These are phyloP conservation scores for Solanum chacoense DNA, from an alignment of 305 asterid species.

Conservation along the genomic window DNA sequence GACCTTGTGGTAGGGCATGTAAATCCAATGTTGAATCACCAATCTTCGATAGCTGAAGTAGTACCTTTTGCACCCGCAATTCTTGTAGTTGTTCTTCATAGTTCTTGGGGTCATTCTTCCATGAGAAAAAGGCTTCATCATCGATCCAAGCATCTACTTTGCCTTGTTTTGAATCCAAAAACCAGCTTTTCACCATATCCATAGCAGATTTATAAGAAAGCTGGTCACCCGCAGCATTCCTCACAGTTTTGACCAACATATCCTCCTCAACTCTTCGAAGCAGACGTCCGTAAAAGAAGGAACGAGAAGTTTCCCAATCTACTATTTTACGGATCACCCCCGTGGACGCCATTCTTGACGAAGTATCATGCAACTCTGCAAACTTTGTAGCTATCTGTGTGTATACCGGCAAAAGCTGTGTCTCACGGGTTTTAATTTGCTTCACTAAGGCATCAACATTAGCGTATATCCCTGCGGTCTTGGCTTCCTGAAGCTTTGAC, in stretches of 20 bases:
- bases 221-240: conserved; percentile 70
- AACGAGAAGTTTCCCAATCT: conserved; percentile 66
- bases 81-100: conserved; percentile 61
- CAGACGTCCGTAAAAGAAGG: conserved; percentile 66
- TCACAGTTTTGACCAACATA: conserved; percentile 44
- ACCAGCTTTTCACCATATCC: conserved; percentile 62
- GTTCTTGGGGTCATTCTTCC: conserved; percentile 65
- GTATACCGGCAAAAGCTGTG: conserved; percentile 78
- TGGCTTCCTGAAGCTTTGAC: conserved; percentile 41
- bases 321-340: conserved; percentile 75
- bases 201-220: conserved; percentile 52
- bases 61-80: conserved; percentile 49
- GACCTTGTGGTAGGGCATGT: conserved; percentile 70
- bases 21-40: conserved; percentile 61
- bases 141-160: conserved; percentile 54
- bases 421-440: conserved; percentile 68
- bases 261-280: conserved; percentile 76
- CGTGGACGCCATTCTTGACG: conserved; percentile 88
- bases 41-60: conserved; percentile 51
- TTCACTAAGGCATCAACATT: conserved; percentile 31
- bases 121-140: conserved; percentile 57
- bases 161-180: conserved; percentile 45
- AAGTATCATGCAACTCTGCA: conserved; percentile 91
- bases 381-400: conserved; percentile 88
- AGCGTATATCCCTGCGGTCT: conserved; percentile 11